These are phyloP conservation scores for Blastocystis hominis DNA, from an alignment of 352 stramenopile genomes.

Conservation along the genomic window DNA sequence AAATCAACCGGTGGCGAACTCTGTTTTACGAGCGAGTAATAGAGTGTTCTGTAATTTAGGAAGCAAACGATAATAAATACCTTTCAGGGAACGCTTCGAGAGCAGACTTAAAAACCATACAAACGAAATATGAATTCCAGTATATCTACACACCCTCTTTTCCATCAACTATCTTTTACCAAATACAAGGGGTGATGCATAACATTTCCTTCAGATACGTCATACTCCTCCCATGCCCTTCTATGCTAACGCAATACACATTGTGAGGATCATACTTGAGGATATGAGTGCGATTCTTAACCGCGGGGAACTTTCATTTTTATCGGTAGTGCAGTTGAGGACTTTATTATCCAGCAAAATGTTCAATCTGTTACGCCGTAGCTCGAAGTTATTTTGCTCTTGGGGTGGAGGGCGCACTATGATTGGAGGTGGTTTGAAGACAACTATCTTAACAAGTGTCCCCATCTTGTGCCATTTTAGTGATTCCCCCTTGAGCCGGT, in stretches of 20 bases:
- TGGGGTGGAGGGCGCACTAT: not conserved
- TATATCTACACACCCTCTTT: no score
- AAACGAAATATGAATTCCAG: not conserved
- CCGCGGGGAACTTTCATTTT: not conserved
- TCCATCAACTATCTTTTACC: no score
- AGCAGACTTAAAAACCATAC: not conserved
- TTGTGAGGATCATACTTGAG: not conserved
- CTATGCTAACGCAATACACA: not conserved
- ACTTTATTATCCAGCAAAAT: not conserved
- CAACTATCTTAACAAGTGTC: not conserved
- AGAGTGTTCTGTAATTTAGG: not conserved
- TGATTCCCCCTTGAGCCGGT: not conserved
- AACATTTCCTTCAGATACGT: no score
- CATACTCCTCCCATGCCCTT: no score
- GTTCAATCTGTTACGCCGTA: not conserved
- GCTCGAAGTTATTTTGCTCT: not conserved
- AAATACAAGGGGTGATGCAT: no score
- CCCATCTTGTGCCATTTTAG: not conserved
- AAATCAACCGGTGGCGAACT: not conserved
- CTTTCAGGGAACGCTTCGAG: conserved; percentile 1
- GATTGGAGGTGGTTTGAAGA: not conserved
- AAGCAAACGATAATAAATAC: not conserved
- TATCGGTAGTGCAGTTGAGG: not conserved
- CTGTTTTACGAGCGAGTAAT: not conserved
- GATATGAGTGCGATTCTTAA: not conserved